phyloP scores from a whole-genome alignment of 148 eudicot genomes.

The Pouteria glomerata region DNA sequence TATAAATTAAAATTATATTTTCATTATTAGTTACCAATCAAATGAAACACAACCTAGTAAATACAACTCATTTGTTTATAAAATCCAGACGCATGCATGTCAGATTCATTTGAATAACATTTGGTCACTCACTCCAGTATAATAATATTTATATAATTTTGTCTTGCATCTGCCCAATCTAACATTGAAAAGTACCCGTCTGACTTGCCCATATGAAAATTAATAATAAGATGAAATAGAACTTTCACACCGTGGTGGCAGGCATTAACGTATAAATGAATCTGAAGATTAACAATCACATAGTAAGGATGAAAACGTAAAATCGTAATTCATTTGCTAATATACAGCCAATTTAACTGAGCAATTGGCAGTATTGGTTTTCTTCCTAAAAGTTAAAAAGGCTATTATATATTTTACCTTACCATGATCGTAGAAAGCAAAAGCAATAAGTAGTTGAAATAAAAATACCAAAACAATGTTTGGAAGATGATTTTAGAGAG shows the following conservation, averaged over 20 bases:
- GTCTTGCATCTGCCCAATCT: neutral
- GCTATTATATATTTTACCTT: too few relatives aligned
- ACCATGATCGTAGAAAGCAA: too few relatives aligned
- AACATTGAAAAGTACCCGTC: slow-evolving; percentile 26
- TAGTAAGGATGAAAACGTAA: neutral
- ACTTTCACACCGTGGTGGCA: slow-evolving; percentile 2
- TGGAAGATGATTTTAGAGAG: too few relatives aligned
- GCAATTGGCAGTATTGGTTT: too few relatives aligned
- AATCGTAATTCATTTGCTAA: neutral
- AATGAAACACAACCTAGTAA: too few relatives aligned
- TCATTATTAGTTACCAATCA: too few relatives aligned
- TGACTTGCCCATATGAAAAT: slow-evolving; percentile 2
- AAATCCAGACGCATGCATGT: slow-evolving; percentile 8
- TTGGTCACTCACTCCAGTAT: neutral
- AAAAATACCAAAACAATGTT: too few relatives aligned
- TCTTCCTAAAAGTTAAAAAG: too few relatives aligned
- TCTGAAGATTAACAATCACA: neutral
- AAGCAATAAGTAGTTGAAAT: too few relatives aligned
- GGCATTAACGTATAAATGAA: neutral
- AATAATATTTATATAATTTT: neutral
- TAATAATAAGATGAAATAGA: slow-evolving; percentile 41
- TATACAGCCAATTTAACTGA: neutral
- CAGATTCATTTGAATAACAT: neutral
- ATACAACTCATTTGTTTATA: neutral
- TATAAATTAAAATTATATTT: too few relatives aligned